These are phyloP conservation scores for Candolleomyces aberdarensis DNA, from an alignment of 768 basidiomycete genomes.

Conservation along the genomic window DNA sequence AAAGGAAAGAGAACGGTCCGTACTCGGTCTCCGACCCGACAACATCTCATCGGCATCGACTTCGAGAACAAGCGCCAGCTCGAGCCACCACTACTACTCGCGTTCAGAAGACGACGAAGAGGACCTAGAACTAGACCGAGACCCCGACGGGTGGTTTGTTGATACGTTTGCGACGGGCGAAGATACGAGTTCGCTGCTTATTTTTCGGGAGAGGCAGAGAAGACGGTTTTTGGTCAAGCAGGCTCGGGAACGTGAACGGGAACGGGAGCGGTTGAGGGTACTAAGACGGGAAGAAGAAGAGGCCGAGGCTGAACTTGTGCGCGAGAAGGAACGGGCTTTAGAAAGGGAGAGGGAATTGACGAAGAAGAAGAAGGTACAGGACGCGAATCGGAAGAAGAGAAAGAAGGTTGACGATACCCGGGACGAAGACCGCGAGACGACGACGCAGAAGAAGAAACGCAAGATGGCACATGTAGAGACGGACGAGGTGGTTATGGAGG, in stretches of 20 bases:
- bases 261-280: background rate
- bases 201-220: constrained; percentile 1
- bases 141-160: background rate
- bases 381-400: background rate
- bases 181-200: background rate
- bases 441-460: background rate
- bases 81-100: background rate
- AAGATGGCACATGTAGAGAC: background rate
- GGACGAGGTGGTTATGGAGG: background rate
- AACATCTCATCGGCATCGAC: no score
- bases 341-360: background rate
- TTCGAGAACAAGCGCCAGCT: background rate
- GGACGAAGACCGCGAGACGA: no score
- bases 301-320: background rate
- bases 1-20: no score
- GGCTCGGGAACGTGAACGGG: background rate
- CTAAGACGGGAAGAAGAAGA: background rate
- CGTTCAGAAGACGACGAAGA: background rate
- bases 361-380: background rate
- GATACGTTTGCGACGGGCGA: background rate
- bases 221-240: background rate
- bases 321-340: background rate
- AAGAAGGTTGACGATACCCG: no score
- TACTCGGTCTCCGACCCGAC: no score
- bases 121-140: background rate